Evolutionary conservation across 129 eudicot species (phyloP), one percentile per base, ranked within the genome.

Genomic region (Lonicera japonica): DNA sequence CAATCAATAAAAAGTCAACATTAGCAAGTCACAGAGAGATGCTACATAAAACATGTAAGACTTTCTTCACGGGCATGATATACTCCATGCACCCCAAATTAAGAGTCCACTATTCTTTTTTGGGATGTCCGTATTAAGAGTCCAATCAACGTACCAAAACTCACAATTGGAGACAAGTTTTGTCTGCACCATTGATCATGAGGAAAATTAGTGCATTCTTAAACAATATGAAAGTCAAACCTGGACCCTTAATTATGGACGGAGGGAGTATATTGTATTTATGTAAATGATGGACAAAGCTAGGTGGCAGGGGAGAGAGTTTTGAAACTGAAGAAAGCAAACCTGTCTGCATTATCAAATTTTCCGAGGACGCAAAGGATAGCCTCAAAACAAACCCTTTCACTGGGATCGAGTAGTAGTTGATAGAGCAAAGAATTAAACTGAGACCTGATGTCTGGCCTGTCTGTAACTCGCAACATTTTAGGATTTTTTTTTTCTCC

Each of bases 321-420:
- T 41, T 47, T 0, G 45, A 58, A 65, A 24, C 50, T 18, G 23
- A 54, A 70, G 14, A 34, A 21, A 67, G 36, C 11, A 47, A 75
- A 92, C 98, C 98, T 92, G 56, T 92, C 98, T 19, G 88, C 75
- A 64, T 82, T 63, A 69, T 92, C 98, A 21, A 75, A 78, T 85
- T 92, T 92, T 43, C 98, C 98, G 41, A 92, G 65, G 11, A 92
- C 91, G 63, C 98, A 92, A 41, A 92, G 75, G 53, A 87, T 92
- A 59, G 98, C 98, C 80, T 92, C 98, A 63, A 92, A 92, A 74
- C 98, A 92, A 73, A 92, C 98, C 73, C 96, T 85, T 77, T 92
- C 98, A 76, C 98, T 92, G 50, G 98, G 96, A 80, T 92, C 98
- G 57, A 92, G 83, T 63, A 92, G 98, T 58, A 92, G 95, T 74